Conservation (phyloP, 208 protist genomes). For the Wallacemonas sp. region DNA sequence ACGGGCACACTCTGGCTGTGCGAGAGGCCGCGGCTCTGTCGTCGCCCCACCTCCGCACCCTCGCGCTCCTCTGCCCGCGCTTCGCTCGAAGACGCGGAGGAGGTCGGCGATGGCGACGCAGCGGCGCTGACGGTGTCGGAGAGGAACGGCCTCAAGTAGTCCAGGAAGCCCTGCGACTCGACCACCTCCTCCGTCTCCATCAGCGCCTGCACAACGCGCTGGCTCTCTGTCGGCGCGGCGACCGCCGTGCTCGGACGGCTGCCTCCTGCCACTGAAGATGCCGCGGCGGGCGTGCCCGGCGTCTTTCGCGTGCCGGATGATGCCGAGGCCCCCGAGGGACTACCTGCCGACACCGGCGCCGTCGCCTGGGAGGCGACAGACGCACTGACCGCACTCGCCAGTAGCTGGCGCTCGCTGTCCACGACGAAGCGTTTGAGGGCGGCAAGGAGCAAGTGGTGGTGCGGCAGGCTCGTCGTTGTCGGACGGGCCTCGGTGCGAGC, state of each 20-base stretch:
- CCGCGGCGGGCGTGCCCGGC: too few species aligned
- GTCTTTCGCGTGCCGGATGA: too few species aligned
- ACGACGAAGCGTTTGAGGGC: constrained; percentile 39
- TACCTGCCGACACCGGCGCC: neutral
- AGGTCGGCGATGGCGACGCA: too few species aligned
- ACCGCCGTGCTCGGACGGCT: too few species aligned
- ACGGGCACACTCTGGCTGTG: constrained; percentile 19
- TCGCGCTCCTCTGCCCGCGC: too few species aligned
- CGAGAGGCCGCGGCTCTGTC: neutral
- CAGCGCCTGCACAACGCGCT: neutral
- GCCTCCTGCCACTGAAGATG: too few species aligned
- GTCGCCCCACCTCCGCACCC: too few species aligned
- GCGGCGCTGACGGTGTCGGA: neutral
- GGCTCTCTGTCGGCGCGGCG: too few species aligned
- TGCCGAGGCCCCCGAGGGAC: too few species aligned
- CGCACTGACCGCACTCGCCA: neutral
- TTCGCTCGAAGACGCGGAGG: too few species aligned
- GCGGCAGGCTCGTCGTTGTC: constrained; percentile 22
- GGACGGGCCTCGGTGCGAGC: too few species aligned
- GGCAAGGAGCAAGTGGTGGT: constrained; percentile 30
- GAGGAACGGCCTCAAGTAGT: constrained; percentile 15
- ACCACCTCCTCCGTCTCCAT: constrained; percentile 8
- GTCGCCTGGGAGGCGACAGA: neutral
- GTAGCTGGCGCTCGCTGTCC: neutral
- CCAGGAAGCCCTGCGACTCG: constrained; percentile 14